Conservation (phyloP, 495 filamentous ascomycete species). For the Cladorrhinum samala region DNA sequence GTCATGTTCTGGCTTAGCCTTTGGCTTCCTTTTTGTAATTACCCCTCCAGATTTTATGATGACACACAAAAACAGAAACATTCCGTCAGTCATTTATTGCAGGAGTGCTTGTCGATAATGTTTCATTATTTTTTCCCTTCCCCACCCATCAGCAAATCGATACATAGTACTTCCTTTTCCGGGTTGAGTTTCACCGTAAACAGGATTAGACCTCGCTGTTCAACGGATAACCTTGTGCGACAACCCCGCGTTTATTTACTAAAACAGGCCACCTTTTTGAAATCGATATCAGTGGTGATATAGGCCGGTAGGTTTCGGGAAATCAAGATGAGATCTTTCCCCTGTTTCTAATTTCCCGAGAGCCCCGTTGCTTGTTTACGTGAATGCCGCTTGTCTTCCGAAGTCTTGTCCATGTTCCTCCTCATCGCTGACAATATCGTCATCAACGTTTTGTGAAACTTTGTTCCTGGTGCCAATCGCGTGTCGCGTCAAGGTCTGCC, state of each 20-base stretch:
- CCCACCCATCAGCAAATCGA: too few relatives aligned
- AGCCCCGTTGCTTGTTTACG: background rate
- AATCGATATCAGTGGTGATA: background rate
- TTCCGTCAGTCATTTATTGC: too few relatives aligned
- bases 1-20: too few relatives aligned
- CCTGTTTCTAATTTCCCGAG: background rate
- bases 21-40: too few relatives aligned
- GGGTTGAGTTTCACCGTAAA: background rate
- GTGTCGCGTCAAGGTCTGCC: slow-evolving; percentile 8
- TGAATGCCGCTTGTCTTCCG: too few relatives aligned
- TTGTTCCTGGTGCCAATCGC: background rate
- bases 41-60: too few relatives aligned
- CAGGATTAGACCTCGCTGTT: too few relatives aligned
- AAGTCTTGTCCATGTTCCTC: background rate
- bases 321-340: too few relatives aligned
- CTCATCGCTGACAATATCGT: background rate
- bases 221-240: background rate
- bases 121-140: too few relatives aligned
- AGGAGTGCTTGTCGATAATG: too few relatives aligned
- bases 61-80: too few relatives aligned
- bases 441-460: background rate
- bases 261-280: background rate
- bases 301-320: background rate
- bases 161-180: background rate
- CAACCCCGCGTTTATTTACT: background rate